Conservation (phyloP, 1,284 basidiomycete species). For the Leccinum huronense region DNA sequence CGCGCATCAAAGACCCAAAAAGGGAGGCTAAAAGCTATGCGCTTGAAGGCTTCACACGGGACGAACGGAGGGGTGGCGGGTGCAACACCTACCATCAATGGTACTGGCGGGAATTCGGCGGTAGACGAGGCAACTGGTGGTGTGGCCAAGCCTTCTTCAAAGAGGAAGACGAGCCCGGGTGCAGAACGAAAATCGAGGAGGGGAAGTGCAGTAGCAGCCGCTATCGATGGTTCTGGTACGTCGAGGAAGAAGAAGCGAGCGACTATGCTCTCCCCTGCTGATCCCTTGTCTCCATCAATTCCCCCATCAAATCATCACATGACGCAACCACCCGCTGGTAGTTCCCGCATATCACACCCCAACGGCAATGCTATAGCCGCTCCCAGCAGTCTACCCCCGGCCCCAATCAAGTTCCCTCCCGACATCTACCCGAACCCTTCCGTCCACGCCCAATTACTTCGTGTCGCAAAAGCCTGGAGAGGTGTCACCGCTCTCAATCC, state of each 20-base stretch:
- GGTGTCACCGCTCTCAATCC: slow-evolving; percentile 62
- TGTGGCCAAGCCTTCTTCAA: slow-evolving; percentile 28
- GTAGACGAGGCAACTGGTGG: slow-evolving; percentile 19
- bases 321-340: slow-evolving; percentile 16
- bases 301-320: slow-evolving; percentile 17
- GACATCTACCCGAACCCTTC: slow-evolving; percentile 41
- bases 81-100: slow-evolving; percentile 13
- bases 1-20: slow-evolving; percentile 48
- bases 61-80: slow-evolving; percentile 23
- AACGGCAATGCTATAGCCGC: slow-evolving; percentile 14
- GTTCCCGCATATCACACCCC: slow-evolving; percentile 23
- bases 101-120: slow-evolving; percentile 12
- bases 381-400: slow-evolving; percentile 31
- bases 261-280: slow-evolving; percentile 35
- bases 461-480: slow-evolving; percentile 64
- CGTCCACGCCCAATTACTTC: slow-evolving; percentile 53
- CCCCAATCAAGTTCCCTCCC: slow-evolving; percentile 40
- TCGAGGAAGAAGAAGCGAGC: slow-evolving; percentile 44
- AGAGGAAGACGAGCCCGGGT: slow-evolving; percentile 43
- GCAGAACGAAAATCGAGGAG: slow-evolving; percentile 47
- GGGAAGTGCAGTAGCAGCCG: slow-evolving; percentile 38
- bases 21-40: slow-evolving; percentile 30
- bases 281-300: slow-evolving; percentile 24
- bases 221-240: slow-evolving; percentile 37
- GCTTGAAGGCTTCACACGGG: slow-evolving; percentile 28